Evolutionary conservation across 768 basidiomycete genomes (phyloP).

Genomic region (Termitomyces bulborhizus): DNA sequence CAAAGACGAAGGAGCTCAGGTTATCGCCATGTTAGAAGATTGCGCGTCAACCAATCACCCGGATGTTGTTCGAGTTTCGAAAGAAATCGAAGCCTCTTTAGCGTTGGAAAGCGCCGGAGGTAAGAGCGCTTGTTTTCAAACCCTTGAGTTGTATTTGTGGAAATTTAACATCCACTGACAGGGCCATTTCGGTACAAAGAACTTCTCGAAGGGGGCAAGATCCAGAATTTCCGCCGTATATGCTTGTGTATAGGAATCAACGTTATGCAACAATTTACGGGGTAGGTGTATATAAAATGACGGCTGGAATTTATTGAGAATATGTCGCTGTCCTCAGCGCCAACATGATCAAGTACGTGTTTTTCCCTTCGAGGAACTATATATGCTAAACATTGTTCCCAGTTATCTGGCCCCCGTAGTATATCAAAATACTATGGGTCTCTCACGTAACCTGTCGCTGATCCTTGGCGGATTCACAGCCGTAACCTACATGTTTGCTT

Average conservation of each 20-base stretch:
- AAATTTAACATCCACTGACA: neutral
- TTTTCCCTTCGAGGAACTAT: neutral
- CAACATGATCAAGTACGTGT: conserved; percentile 32
- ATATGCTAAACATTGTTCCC: neutral
- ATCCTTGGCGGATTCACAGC: conserved; percentile 34
- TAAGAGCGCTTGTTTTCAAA: neutral
- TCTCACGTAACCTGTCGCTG: conserved; percentile 31
- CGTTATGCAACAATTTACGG: conserved; percentile 38
- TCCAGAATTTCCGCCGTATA: conserved; percentile 32
- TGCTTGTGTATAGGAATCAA: conserved; percentile 32
- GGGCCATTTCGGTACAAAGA: conserved; percentile 30
- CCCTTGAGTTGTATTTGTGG: neutral
- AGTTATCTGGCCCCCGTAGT: conserved; percentile 34
- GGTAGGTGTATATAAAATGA: conserved; percentile 13
- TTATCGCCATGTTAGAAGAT: conserved; percentile 30
- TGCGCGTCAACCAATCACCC: conserved; percentile 24
- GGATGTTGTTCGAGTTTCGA: conserved; percentile 23
- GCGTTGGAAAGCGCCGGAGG: conserved; percentile 32
- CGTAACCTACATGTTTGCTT: conserved; percentile 33
- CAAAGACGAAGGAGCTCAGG: conserved; percentile 25
- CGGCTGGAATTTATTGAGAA: neutral
- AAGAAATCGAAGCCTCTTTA: conserved; percentile 31
- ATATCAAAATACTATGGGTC: conserved; percentile 35
- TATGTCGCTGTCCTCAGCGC: conserved; percentile 13
- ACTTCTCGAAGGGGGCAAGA: conserved; percentile 27